Base-by-base conservation (phyloP, 2,329 filamentous ascomycete species). In the Penicillium palitans region DNA sequence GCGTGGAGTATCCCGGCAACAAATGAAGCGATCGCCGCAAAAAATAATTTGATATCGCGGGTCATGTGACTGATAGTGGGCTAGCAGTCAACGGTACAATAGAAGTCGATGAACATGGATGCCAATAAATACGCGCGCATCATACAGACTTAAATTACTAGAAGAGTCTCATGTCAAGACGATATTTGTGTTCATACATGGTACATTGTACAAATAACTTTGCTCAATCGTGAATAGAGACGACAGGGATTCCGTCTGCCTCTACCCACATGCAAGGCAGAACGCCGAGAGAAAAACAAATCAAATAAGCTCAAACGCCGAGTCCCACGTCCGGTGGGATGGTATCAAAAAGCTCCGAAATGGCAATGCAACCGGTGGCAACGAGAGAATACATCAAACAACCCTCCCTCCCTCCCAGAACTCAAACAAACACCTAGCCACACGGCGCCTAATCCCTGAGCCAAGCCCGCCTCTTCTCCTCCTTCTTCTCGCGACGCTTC, bases 381-480 rank as follows among this genome's bases (percentile, higher is more conserved):
- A 63, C 17, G 27, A 37, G 19, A 49, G 48, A 47, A 53, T 42
- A 46, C 42, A 53, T n/a, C 49, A 48, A 47, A 51, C 46, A 41
- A 46, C 33, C 48, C 19, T 8, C 31, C 19, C 9, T 24, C 15
- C 46, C 21, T 21, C 49, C 39, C n/a, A 39, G 19, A 56, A 42
- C 49, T 44, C 41, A 24, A 50, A 49, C 19, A 51, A 60, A 87
- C 78, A 45, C 21, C 15, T 12, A 42, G 21, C 4, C 37, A 25
- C 12, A 21, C 7, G 10, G 6, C 29, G n/a, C n/a, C 37, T 54
- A 97, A 76, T 96, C 93, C 68, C 87, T 82, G 69, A 98, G 76
- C 91, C 95, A 99, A 10, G 92, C 93, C 64, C 93, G 82, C 61
- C 93, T 84, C 79, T 96, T 98, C 80, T 97, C 92, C 74, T 97